Conservation (phyloP, 345 rosid genomes). For the Eucalyptus microcorys region DNA sequence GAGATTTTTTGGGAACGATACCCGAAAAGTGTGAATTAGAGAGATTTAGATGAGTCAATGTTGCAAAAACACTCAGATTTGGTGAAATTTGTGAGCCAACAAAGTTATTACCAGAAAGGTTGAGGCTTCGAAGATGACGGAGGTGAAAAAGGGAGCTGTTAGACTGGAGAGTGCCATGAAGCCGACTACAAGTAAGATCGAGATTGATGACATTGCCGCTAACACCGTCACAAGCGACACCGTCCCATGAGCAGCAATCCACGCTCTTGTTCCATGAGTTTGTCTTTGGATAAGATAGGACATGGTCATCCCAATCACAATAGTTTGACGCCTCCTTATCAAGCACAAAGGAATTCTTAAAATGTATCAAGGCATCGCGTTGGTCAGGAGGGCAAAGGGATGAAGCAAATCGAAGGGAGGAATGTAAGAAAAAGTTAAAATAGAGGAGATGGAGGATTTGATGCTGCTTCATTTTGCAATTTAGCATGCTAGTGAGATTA, state of each 20-base stretch:
- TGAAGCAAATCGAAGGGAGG: neutral
- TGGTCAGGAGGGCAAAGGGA: neutral
- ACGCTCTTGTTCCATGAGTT: neutral
- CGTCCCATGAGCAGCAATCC: neutral
- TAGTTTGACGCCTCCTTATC: accelerated
- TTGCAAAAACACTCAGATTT: accelerated
- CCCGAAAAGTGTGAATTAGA: accelerated
- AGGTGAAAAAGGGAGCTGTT: neutral
- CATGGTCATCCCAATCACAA: neutral
- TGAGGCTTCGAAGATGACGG: neutral
- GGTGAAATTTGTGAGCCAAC: neutral
- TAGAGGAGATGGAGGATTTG: accelerated
- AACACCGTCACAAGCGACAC: accelerated
- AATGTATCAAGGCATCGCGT: neutral
- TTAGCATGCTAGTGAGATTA: neutral
- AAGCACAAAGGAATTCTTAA: neutral
- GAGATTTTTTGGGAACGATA: neutral
- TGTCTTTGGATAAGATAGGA: neutral
- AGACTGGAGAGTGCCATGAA: neutral
- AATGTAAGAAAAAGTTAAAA: too few species aligned
- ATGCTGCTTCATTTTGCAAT: neutral
- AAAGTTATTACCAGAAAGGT: neutral
- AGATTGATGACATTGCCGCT: accelerated
- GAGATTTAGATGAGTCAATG: neutral
- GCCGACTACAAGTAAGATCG: neutral